phyloP scores from a whole-genome alignment of 1,139 yeast genomes.

The Williopsis jadinii region DNA sequence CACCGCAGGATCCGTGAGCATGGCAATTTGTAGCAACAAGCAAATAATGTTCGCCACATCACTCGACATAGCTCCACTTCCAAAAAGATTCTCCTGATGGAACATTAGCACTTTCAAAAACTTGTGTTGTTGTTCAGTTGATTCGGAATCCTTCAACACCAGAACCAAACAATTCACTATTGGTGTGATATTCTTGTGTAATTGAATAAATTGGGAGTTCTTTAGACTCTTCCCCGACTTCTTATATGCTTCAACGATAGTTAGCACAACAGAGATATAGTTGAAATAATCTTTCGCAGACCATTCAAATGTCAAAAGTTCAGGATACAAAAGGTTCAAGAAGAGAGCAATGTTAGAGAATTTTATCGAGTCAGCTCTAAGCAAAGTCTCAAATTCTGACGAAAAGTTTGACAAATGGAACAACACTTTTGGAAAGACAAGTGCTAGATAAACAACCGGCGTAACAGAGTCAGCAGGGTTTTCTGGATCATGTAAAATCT shows the following conservation, averaged over 20 bases:
- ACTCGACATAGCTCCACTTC: constrained; percentile 28
- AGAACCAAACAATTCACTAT: constrained; percentile 14
- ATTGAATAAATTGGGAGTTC: constrained; percentile 11
- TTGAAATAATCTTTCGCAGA: constrained; percentile 20
- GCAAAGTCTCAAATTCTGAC: constrained; percentile 16
- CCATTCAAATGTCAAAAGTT: constrained; percentile 20
- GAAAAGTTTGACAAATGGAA: constrained; percentile 22
- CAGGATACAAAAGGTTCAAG: constrained; percentile 13
- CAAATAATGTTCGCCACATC: constrained; percentile 29
- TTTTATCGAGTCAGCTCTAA: constrained; percentile 14
- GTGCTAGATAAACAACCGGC: constrained; percentile 15
- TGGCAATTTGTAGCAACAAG: constrained; percentile 16
- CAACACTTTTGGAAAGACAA: constrained; percentile 22
- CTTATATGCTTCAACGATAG: constrained; percentile 15
- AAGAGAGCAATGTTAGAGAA: constrained; percentile 17
- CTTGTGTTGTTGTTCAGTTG: constrained; percentile 14
- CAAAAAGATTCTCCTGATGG: constrained; percentile 37
- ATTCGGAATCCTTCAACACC: constrained; percentile 19
- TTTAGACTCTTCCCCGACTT: constrained; percentile 10
- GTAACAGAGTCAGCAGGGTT: constrained; percentile 7
- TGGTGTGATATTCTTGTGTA: constrained; percentile 13
- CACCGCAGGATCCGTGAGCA: constrained; percentile 9
- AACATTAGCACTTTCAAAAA: constrained; percentile 30
- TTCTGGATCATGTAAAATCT: constrained; percentile 12
- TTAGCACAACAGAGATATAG: constrained; percentile 15